phyloP scores from a whole-genome alignment of 371 early-diverging fungal species.

The Gilbertella persicaria region DNA sequence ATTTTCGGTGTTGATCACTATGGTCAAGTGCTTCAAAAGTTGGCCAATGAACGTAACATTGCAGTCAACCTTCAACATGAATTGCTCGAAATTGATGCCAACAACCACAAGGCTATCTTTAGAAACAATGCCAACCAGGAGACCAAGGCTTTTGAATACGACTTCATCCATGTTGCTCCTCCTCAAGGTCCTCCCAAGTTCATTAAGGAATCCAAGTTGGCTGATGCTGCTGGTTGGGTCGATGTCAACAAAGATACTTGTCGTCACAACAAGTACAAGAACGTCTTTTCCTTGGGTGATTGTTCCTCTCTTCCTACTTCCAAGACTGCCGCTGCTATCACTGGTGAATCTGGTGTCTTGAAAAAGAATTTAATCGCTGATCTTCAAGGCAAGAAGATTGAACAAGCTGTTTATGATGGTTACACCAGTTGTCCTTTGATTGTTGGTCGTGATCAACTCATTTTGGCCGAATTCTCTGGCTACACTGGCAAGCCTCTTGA shows the following conservation, averaged over 20 bases:
- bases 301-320: conserved; percentile 85
- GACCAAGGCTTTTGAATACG: conserved; percentile 64
- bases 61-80: conserved; percentile 72
- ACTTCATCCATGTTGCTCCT: conserved; percentile 89
- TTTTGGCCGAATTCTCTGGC: conserved; percentile 89
- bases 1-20: conserved; percentile 91
- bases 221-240: conserved; percentile 82
- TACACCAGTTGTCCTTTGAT: conserved; percentile 86
- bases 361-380: conserved; percentile 76
- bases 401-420: conserved; percentile 71
- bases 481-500: conserved; percentile 79
- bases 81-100: conserved; percentile 68
- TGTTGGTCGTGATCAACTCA: conserved; percentile 75
- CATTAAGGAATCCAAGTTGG: conserved; percentile 70
- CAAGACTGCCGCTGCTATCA: conserved; percentile 90
- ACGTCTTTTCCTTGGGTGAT: conserved; percentile 85
- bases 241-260: conserved; percentile 80
- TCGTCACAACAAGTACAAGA: conserved; percentile 78
- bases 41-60: conserved; percentile 73
- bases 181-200: conserved; percentile 82
- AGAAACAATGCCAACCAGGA: conserved; percentile 59
- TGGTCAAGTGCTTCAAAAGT: conserved; percentile 65
- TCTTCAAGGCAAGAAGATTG: conserved; percentile 52
- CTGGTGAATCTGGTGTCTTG: conserved; percentile 77
- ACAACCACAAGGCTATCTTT: conserved; percentile 74